These are phyloP conservation scores for Hymenoscyphus albidus DNA, from an alignment of 2,329 filamentous ascomycete species.

Conservation along the genomic window DNA sequence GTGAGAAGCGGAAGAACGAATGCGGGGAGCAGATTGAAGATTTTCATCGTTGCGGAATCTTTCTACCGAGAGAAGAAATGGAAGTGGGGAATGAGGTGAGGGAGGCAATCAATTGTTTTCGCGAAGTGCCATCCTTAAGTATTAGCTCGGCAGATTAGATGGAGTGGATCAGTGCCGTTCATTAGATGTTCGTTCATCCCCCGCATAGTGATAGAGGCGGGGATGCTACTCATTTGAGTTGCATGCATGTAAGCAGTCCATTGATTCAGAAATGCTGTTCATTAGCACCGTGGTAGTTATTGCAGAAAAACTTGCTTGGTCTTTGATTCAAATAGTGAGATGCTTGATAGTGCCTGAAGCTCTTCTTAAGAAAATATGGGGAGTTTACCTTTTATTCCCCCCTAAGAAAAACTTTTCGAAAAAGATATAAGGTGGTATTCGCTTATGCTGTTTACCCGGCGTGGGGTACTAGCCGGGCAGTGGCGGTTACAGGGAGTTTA, in stretches of 20 bases:
- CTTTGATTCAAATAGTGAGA: not conserved
- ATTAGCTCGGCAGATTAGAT: not conserved
- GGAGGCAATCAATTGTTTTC: not conserved
- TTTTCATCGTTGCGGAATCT: not conserved
- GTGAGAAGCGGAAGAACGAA: not conserved
- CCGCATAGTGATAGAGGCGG: not conserved
- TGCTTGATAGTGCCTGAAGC: not conserved
- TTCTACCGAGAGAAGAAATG: not conserved
- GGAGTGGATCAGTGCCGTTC: not conserved
- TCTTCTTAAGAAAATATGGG: not conserved
- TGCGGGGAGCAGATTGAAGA: not conserved
- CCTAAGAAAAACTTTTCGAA: not conserved
- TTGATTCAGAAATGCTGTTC: not conserved
- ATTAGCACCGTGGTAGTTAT: not conserved
- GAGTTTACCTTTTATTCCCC: not conserved
- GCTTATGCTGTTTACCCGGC: not conserved
- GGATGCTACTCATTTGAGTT: not conserved
- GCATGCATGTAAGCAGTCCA: not conserved
- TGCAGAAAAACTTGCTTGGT: not conserved
- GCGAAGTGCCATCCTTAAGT: not conserved
- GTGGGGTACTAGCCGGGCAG: not conserved
- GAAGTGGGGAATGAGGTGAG: not conserved
- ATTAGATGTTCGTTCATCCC: not conserved
- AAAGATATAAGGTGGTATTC: not conserved
- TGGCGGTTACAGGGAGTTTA: not conserved